Evolutionary conservation across 2,329 filamentous ascomycete species (phyloP), one percentile per base, ranked within the genome.

Genomic region (Pyricularia pennisetigena): DNA sequence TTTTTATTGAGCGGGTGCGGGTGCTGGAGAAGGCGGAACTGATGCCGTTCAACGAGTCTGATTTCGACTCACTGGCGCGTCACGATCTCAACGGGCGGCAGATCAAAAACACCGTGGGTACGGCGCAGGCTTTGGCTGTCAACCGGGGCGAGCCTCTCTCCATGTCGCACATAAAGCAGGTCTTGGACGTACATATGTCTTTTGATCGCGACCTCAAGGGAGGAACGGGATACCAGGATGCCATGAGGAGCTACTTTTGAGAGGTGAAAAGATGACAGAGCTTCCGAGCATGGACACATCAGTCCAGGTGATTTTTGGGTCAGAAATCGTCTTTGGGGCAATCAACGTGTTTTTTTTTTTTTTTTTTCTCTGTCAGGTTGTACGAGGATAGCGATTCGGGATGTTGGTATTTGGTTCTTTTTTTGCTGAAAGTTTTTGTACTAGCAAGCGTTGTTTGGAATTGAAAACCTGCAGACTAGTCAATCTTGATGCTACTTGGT

Each of bases 91-190:
- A 86, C 69, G 84, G 84, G 12, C 80, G 84, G 23, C 82, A 94
- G 85, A 97, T 96, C 82, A 96, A 97, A 82, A 97, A 97, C 76
- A 89, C 90, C 12, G 89, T 97, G 65, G 87, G 90, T 68, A 94
- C 91, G 0, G 92, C 92, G 1, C 92, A 96, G 77, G 90, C 91
- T 0, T 83, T 97, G 20, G 92, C 93, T 1, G 85, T 94, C 63
- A 90, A 92, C 71, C 91, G 93, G 76, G 82, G 85, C 29, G 85
- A 89, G 69, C 81, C 86, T 3, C 83, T 97, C 35, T 86, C 86
- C 68, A 93, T 97, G 90, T 83, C 83, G 66, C 92, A 97, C 74
- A 90, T 97, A 75, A 86, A 86, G 72, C 86, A 92, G 70, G 92
- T 97, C 14, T 83, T 97, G n/a, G 90, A 93, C 62, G 92, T 96